A percentile compares a stretch with the other conserved stretches of the same genome.
phyloP scores from a whole-genome alignment of 768 basidiomycete species.

The Suillus paluster region DNA sequence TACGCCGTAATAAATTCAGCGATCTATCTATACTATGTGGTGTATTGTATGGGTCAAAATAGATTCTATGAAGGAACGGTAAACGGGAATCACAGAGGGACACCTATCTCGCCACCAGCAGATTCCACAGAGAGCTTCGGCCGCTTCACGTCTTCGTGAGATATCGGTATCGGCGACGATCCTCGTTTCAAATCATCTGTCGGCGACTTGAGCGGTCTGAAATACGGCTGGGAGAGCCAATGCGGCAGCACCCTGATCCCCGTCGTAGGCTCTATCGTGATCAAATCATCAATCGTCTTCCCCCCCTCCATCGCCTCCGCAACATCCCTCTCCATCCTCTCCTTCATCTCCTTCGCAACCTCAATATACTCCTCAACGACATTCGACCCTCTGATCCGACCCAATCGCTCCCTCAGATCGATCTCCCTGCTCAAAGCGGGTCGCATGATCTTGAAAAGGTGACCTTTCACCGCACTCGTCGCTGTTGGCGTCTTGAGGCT shows the following conservation, averaged over 20 bases:
- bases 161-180: neutral
- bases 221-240: constrained; percentile 76
- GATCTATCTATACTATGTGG: neutral
- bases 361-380: constrained; percentile 46
- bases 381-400: constrained; percentile 44
- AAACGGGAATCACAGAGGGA: neutral
- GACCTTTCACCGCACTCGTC: constrained; percentile 83
- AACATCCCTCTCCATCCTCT: constrained; percentile 60
- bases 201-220: constrained; percentile 26
- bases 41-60: neutral
- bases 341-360: constrained; percentile 63
- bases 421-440: constrained; percentile 68
- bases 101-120: neutral
- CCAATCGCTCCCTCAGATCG: constrained; percentile 77
- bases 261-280: constrained; percentile 47
- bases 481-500: constrained; percentile 64
- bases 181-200: neutral
- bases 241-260: constrained; percentile 62
- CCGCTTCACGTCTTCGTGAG: neutral
- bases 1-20: neutral
- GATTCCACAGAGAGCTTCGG: neutral
- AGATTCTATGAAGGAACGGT: neutral
- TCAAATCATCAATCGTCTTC: constrained; percentile 39
- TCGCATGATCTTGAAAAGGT: constrained; percentile 90
- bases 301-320: constrained; percentile 33